These are phyloP conservation scores for Rosa multiflora DNA, from an alignment of 306 rosid species.

Conservation along the genomic window DNA sequence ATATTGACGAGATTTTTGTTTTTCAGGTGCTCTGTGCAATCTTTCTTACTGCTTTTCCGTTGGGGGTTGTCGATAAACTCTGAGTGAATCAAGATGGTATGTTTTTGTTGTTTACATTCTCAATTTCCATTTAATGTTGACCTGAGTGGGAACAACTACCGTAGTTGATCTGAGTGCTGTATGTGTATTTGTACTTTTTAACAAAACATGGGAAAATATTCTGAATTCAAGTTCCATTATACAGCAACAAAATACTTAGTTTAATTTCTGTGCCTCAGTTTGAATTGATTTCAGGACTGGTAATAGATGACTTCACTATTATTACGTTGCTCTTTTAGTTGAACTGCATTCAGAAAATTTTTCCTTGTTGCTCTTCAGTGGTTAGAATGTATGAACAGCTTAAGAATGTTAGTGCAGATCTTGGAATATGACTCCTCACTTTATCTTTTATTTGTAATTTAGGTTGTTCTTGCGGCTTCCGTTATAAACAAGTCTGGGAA, in stretches of 20 bases:
- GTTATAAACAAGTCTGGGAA: slow-evolving; percentile 87
- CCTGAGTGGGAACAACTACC: neutral
- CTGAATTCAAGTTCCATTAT: neutral
- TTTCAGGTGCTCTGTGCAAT: slow-evolving; percentile 21
- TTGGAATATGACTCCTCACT: slow-evolving; percentile 15
- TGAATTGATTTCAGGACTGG: neutral
- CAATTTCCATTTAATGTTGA: neutral
- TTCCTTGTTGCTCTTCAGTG: neutral
- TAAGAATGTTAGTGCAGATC: neutral
- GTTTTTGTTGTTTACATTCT: neutral
- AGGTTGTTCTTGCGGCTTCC: slow-evolving; percentile 97
- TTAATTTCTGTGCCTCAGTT: neutral
- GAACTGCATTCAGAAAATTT: neutral
- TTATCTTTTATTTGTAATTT: slow-evolving; percentile 22
- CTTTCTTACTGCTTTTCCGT: neutral
- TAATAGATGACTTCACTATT: neutral
- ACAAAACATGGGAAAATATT: neutral
- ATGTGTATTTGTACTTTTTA: neutral
- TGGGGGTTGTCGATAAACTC: slow-evolving; percentile 7
- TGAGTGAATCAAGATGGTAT: slow-evolving; percentile 36
- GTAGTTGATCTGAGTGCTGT: too few species aligned
- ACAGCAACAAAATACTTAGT: neutral
- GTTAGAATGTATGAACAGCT: neutral
- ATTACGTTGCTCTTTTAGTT: too few species aligned
- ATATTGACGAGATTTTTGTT: neutral